Base-by-base conservation (phyloP, 768 basidiomycete species). In the Podaxis sp. region DNA sequence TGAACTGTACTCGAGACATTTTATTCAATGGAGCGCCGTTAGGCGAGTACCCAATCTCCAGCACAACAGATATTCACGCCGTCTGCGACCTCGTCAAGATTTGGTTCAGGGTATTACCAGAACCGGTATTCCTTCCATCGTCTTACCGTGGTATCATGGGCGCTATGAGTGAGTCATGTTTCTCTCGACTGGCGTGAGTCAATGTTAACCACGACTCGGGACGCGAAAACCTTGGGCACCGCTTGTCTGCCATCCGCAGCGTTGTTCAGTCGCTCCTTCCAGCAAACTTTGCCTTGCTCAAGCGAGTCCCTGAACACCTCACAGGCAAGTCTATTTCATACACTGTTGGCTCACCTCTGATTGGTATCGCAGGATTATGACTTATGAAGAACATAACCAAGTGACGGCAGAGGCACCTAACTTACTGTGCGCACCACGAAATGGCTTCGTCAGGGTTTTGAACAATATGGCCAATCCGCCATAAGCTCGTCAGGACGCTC, bases 381-480 rank as follows among this genome's bases (percentile, higher is more conserved):
- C 94, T 70, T 92, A 83, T 73, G 92, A 95, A 71, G 93, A 94
- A 63, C 83, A 87, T 54, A 95, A 94, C 68, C 93, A 95, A 64
- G 95, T 95, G 93, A 91, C 90, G 1, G 87, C 91, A 1, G 88
- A 93, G 66, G 87, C 89, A 8, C 79, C 90, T 6, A 93, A 92
- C 70, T 74, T 93, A 52, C 71, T 92, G 57, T 86, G 91, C 22
- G 87, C 90, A 3, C 90, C 89, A 2, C 85, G 89, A 69, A 90
- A 90, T 64, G 88, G 92, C 70, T 89, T 92, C 73, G 84, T 82
- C 11, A 80, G 88, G 74, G 88, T 92, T 68, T 79, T 93, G 64
- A 83, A 87, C 59, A 92, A 93, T 67, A 93, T 94, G 91, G 86
- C 13, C 77, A 86, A 67, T 85, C 88, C 26, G 26, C 17, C 87